Evolutionary conservation across 2,329 filamentous ascomycete species (phyloP), one percentile per base, ranked within the genome.

Genomic region (Phaeosphaeriaceae sp.): DNA sequence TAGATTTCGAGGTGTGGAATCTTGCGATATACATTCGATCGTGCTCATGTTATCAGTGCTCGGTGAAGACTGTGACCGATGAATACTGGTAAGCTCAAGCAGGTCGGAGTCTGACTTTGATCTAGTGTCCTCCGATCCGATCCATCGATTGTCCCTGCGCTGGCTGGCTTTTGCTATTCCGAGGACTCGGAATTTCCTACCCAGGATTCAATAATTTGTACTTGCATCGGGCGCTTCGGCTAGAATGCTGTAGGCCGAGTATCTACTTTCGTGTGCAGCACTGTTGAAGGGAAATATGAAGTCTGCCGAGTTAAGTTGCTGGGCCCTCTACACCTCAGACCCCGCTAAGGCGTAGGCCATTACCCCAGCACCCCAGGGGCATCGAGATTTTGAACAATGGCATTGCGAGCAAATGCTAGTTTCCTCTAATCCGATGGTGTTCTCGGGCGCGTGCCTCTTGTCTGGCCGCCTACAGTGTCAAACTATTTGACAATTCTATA

Each of bases 401-500:
- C 35, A 40, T 40, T 40, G 35, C 35, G 35, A n/a, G 35, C 13
- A 3, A 40, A 40, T 40, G 15, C 35, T 40, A 17, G 11, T 40
- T 40, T n/a, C 35, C 35, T 6, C 35, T 40, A n/a, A 4, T n/a
- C 17, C 35, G 35, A 40, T n/a, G 15, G 35, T 3, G 13, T n/a
- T 40, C 15, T 15, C 15, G 9, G 23, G 44, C 21, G 22, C n/a
- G 21, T 15, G 19, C 32, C 21, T 6, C 49, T 26, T 43, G 3
- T 19, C 49, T 10, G 32, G 13, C 10, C n/a, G 49, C 30, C 32
- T 24, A n/a, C 13, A 10, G 9, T 6, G 26, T 11, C 24, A 47
- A 40, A 40, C 42, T 17, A 47, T 56, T 44, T 56, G 54, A 51
- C 40, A 32, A 51, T 56, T 56, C 40, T 50, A 56, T 47, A 56